phyloP scores from a whole-genome alignment of 495 filamentous ascomycete species.

The Daldinia decipiens region DNA sequence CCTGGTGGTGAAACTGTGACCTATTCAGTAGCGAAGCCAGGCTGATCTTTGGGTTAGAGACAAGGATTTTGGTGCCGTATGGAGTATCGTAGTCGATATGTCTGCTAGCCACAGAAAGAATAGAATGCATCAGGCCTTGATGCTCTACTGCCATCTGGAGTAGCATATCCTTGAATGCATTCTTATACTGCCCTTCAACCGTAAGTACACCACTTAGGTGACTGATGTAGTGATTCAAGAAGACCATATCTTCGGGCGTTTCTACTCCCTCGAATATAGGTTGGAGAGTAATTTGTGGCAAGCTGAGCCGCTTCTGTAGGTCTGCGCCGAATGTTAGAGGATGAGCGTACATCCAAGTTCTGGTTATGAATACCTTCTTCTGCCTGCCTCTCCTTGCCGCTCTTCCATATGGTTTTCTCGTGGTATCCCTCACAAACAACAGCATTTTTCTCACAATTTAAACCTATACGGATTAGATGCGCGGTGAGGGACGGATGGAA shows the following conservation, averaged over 20 bases:
- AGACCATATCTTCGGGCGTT: slow-evolving; percentile 81
- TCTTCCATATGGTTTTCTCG: slow-evolving; percentile 88
- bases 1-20: slow-evolving; percentile 67
- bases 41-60: slow-evolving; percentile 54
- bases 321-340: slow-evolving; percentile 54
- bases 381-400: slow-evolving; percentile 73
- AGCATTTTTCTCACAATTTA: slow-evolving; percentile 94
- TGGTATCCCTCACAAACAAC: slow-evolving; percentile 93
- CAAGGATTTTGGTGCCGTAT: slow-evolving; percentile 59
- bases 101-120: slow-evolving; percentile 85
- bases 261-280: slow-evolving; percentile 87
- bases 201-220: slow-evolving; percentile 84
- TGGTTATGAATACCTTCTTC: slow-evolving; percentile 70
- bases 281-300: slow-evolving; percentile 73
- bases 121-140: slow-evolving; percentile 89
- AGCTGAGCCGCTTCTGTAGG: slow-evolving; percentile 54
- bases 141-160: slow-evolving; percentile 87
- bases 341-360: slow-evolving; percentile 39
- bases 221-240: slow-evolving; percentile 87
- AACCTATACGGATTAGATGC: slow-evolving; percentile 61
- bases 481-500: background rate
- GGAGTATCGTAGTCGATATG: slow-evolving; percentile 71
- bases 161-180: slow-evolving; percentile 89
- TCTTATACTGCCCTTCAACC: slow-evolving; percentile 83
- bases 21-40: slow-evolving; percentile 57